Base-by-base conservation (phyloP, 495 filamentous ascomycete genomes). In the Aspergillus coremiiformis region DNA sequence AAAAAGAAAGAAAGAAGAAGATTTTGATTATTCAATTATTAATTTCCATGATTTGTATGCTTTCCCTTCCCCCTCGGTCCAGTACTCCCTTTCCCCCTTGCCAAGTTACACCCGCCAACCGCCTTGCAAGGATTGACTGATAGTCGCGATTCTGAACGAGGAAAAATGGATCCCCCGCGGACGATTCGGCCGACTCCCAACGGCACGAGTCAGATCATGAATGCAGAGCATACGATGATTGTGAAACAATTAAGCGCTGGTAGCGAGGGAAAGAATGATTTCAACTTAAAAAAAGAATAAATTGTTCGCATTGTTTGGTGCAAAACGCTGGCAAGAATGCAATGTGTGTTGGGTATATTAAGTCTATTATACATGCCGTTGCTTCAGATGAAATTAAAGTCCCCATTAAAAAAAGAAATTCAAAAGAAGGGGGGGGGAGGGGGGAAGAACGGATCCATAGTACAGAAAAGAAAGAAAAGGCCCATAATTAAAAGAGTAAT, bases 281-380 rank as follows among this genome's bases (percentile, higher is more conserved):
- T 27, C 24, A 8, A 8, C 8, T 27, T 27, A 27, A 8, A n/a
- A n/a, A n/a, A 8, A 14, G 32, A 35, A 14, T 35, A 35, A 35
- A 35, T 35, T 35, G 32, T 2, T 35, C 32, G 14, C 32, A 35
- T 35, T 35, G 32, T 35, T n/a, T 14, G 12, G 12, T 35, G 14
- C 12, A 35, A 35, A 35, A 35, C 32, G 32, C 32, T 35, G 11
- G 32, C 32, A 21, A 60, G 47, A 63, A 61, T 53, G 57, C 37
- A 60, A 58, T 62, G 61, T 66, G 67, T 66, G 68, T 59, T 61
- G 66, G 70, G 70, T 73, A 73, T 73, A 71, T 68, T 71, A 70
- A 66, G 63, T 73, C 70, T 73, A 73, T 73, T 65, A 59, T 71
- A 73, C 68, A 73, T 63, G 64, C 64, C 61, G 64, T 57, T 60